phyloP scores from a whole-genome alignment of 2,329 filamentous ascomycete species.

The Leptographium procerum region DNA sequence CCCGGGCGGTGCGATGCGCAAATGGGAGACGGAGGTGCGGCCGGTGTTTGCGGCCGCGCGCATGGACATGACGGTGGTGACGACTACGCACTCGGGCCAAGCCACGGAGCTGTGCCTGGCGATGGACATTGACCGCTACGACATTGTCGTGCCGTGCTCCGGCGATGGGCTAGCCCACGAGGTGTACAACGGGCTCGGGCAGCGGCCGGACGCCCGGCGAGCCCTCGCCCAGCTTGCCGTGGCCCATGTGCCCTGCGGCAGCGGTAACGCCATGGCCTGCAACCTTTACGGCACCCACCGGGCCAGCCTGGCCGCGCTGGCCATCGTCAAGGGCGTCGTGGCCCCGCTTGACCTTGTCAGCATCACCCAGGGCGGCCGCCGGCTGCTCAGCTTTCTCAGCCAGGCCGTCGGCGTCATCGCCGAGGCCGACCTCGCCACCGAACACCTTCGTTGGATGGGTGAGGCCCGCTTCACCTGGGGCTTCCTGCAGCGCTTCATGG shows the following conservation, averaged over 20 bases:
- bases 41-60: conserved; percentile 75
- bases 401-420: conserved; percentile 85
- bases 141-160: conserved; percentile 80
- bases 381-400: conserved; percentile 78
- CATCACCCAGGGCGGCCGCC: conserved; percentile 66
- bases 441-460: conserved; percentile 90
- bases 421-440: conserved; percentile 80
- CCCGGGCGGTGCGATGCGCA: conserved; percentile 60
- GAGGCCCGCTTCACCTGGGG: conserved; percentile 74
- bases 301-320: conserved; percentile 65
- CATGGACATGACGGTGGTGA: conserved; percentile 63
- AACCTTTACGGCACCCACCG: conserved; percentile 77
- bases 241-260: conserved; percentile 81
- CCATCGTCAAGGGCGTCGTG: conserved; percentile 76
- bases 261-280: conserved; percentile 85
- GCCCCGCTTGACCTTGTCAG: conserved; percentile 79
- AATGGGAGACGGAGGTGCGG: conserved; percentile 64
- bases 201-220: conserved; percentile 59
- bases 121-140: conserved; percentile 68
- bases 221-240: conserved; percentile 72
- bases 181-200: conserved; percentile 84
- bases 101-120: conserved; percentile 65
- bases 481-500: conserved; percentile 63
- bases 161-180: conserved; percentile 89
- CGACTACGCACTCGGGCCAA: conserved; percentile 62